phyloP scores from a whole-genome alignment of 1,139 yeast genomes.

The Debaryomyces singareniensis region DNA sequence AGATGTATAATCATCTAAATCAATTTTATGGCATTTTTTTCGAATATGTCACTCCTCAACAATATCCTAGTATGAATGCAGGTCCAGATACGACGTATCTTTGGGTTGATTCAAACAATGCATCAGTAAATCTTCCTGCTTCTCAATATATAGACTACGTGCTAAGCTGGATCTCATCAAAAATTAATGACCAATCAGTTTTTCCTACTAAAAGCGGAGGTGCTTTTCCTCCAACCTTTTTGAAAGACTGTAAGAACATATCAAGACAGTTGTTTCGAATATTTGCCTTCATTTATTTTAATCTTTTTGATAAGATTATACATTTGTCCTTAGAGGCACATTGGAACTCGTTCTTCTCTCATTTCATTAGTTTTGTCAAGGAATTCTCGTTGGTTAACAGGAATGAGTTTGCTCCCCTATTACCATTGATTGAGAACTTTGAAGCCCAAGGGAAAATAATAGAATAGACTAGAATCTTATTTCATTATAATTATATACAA shows the following conservation, averaged over 20 bases:
- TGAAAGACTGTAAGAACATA: slow-evolving; percentile 79
- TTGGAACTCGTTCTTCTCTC: slow-evolving; percentile 98
- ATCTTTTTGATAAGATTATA: slow-evolving; percentile 87
- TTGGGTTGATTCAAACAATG: slow-evolving; percentile 79
- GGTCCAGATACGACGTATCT: slow-evolving; percentile 88
- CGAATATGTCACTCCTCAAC: slow-evolving; percentile 84
- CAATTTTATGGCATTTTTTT: slow-evolving; percentile 85
- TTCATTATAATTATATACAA: neutral
- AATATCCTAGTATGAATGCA: slow-evolving; percentile 92
- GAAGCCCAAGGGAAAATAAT: slow-evolving; percentile 82
- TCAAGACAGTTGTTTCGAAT: slow-evolving; percentile 89
- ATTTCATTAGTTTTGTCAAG: slow-evolving; percentile 78
- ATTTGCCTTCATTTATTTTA: slow-evolving; percentile 93
- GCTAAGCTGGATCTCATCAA: slow-evolving; percentile 81
- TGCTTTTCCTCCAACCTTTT: slow-evolving; percentile 83
- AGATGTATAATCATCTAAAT: slow-evolving; percentile 76
- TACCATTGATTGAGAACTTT: slow-evolving; percentile 68
- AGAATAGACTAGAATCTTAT: slow-evolving; percentile 10
- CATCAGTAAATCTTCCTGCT: slow-evolving; percentile 85
- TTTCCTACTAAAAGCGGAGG: slow-evolving; percentile 94
- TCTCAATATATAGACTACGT: slow-evolving; percentile 89
- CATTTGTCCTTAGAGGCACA: slow-evolving; percentile 93
- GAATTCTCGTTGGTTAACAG: slow-evolving; percentile 79
- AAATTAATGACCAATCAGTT: slow-evolving; percentile 79
- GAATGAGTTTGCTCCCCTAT: slow-evolving; percentile 72